Evolutionary conservation across 2,329 filamentous ascomycete genomes (phyloP).

Genomic region (Atkinsonella hypoxylon): DNA sequence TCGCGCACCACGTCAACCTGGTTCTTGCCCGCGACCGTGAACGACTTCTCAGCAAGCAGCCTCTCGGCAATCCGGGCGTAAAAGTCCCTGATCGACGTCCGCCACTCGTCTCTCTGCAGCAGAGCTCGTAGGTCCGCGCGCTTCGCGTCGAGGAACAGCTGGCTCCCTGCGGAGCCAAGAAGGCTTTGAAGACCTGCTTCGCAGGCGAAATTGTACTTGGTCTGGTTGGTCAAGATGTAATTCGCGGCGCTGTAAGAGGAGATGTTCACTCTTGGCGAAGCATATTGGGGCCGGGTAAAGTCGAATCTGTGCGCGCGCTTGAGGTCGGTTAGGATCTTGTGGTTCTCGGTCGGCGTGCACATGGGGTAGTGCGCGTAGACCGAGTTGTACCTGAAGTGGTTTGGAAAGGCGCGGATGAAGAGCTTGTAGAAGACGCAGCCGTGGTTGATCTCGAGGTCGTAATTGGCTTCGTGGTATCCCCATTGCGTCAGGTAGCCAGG

Average conservation of each 20-base stretch:
- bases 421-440: slow-evolving; percentile 81
- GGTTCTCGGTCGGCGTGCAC: slow-evolving; percentile 58
- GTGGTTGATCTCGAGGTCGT: slow-evolving; percentile 63
- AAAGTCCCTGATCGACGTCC: slow-evolving; percentile 50
- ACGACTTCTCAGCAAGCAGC: slow-evolving; percentile 54
- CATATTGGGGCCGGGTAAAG: slow-evolving; percentile 48
- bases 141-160: slow-evolving; percentile 47
- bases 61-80: slow-evolving; percentile 50
- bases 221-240: slow-evolving; percentile 46
- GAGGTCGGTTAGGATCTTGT: slow-evolving; percentile 55
- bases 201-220: slow-evolving; percentile 55
- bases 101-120: slow-evolving; percentile 51
- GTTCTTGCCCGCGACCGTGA: slow-evolving; percentile 38
- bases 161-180: slow-evolving; percentile 40
- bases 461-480: slow-evolving; percentile 66
- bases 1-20: slow-evolving; percentile 63
- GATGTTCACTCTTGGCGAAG: slow-evolving; percentile 40
- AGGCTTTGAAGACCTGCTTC: slow-evolving; percentile 50
- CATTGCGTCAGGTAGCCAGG: slow-evolving; percentile 69
- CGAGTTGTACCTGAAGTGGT: slow-evolving; percentile 65
- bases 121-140: slow-evolving; percentile 42
- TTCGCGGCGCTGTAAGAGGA: slow-evolving; percentile 49
- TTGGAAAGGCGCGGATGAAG: slow-evolving; percentile 66
- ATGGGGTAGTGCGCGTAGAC: slow-evolving; percentile 75
- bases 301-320: slow-evolving; percentile 57